Evolutionary conservation across 176 grass and related monocot species (phyloP).

Genomic region (Puccinellia tenuiflora): DNA sequence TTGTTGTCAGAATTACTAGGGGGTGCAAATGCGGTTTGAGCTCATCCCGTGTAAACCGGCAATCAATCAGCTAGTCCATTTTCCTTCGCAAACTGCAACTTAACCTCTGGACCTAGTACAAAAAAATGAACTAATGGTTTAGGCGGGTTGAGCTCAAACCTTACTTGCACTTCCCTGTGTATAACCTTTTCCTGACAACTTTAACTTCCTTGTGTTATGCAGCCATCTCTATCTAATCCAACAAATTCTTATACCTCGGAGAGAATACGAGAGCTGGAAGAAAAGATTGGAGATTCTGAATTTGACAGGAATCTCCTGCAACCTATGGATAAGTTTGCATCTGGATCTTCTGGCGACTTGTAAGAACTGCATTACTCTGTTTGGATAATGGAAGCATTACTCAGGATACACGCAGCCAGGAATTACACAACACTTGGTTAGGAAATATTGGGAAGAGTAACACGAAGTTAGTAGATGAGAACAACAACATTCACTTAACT

Average conservation of each 20-base stretch:
- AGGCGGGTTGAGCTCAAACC: no score
- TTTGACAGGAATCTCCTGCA: slow-evolving; percentile 72
- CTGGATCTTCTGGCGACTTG: slow-evolving; percentile 91
- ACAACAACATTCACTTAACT: background rate
- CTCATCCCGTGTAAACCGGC: no score
- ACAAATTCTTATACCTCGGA: slow-evolving; percentile 41
- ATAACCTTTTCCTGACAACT: slow-evolving; percentile 12
- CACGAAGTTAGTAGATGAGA: background rate
- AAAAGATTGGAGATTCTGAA: slow-evolving; percentile 61
- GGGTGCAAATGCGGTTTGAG: no score
- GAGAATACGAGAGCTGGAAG: slow-evolving; percentile 46
- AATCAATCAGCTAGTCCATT: no score
- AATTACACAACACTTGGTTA: background rate
- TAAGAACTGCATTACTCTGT: slow-evolving; percentile 33
- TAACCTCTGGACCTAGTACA: no score
- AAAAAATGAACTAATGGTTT: no score
- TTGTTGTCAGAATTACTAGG: background rate
- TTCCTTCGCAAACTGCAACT: no score
- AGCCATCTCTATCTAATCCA: slow-evolving; percentile 66
- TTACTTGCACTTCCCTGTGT: no score
- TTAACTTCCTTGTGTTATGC: slow-evolving; percentile 17
- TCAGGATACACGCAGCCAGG: background rate
- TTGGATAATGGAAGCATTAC: background rate
- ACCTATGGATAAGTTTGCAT: slow-evolving; percentile 69
- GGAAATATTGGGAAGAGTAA: background rate